A percentile compares a stretch with the other conserved stretches of the same genome.
Evolutionary conservation across 345 rosid genomes (phyloP).

Genomic region (Aurinia saxatilis): DNA sequence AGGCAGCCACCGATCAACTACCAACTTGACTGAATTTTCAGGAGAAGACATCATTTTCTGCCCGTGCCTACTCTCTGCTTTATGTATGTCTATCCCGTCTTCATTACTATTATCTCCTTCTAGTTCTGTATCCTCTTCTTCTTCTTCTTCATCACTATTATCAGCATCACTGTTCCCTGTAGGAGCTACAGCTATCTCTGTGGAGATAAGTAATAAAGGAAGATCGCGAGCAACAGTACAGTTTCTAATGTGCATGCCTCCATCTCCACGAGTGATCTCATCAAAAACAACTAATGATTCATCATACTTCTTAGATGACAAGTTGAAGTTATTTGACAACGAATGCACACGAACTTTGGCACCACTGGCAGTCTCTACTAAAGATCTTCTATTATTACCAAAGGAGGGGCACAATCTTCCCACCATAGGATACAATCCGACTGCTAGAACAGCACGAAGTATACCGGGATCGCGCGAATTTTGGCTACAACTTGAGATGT

Average conservation of each 20-base stretch:
- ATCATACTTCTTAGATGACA: conserved; percentile 32
- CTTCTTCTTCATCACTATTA: conserved; percentile 31
- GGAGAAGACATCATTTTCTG: conserved; percentile 69
- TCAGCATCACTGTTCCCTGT: conserved; percentile 26
- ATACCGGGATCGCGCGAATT: conserved; percentile 75
- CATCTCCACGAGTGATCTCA: conserved; percentile 86
- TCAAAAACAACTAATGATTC: conserved; percentile 63
- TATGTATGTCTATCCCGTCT: conserved; percentile 34
- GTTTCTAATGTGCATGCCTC: conserved; percentile 64
- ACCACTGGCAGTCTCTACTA: conserved; percentile 69
- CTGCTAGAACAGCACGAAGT: conserved; percentile 72
- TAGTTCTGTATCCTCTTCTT: conserved; percentile 36
- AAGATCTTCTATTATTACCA: conserved; percentile 37
- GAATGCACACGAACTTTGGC: conserved; percentile 66
- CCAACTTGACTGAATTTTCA: conserved; percentile 50
- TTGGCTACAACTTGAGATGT: conserved; percentile 47
- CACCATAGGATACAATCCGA: conserved; percentile 83
- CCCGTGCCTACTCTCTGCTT: conserved; percentile 28
- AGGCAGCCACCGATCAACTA: conserved; percentile 81
- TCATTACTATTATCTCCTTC: conserved; percentile 41
- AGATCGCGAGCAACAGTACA: conserved; percentile 68
- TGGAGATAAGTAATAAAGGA: conserved; percentile 60
- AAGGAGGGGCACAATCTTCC: conserved; percentile 53
- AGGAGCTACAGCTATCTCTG: conserved; percentile 81
- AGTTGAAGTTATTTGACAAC: conserved; percentile 50